phyloP scores from a whole-genome alignment of 768 basidiomycete genomes.

The Auricularia heimuer region DNA sequence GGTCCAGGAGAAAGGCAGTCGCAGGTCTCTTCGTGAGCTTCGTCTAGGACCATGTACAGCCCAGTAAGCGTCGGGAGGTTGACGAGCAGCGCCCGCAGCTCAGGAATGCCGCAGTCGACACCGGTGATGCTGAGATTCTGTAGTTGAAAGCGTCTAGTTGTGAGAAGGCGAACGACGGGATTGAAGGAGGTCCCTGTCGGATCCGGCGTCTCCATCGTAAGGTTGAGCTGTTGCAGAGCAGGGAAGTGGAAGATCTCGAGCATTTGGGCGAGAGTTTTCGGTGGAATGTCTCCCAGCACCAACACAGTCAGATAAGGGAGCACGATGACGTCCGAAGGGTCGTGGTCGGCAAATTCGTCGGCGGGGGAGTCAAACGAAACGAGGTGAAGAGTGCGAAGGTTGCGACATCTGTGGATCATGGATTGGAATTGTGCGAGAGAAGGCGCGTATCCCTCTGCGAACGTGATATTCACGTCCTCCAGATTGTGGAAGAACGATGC shows the following conservation, averaged over 20 bases:
- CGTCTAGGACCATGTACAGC: not conserved
- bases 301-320: not conserved
- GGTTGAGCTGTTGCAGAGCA: not conserved
- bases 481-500: not conserved
- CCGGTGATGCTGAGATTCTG: not conserved
- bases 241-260: not conserved
- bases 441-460: not conserved
- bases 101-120: not conserved
- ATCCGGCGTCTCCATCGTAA: not conserved
- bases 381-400: not conserved
- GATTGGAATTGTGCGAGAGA: not conserved
- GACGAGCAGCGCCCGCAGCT: not conserved
- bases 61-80: not conserved
- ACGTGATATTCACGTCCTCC: slow-evolving; percentile 1
- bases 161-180: not conserved
- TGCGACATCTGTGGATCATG: not conserved
- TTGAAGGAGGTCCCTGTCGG: not conserved
- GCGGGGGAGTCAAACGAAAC: not conserved
- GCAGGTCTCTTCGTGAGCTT: not conserved
- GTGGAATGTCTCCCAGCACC: not conserved
- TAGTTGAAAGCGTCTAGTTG: not conserved
- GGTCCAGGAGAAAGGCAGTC: not conserved
- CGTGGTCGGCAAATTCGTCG: not conserved
- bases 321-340: not conserved
- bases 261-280: not conserved